Conservation (phyloP, 2,329 filamentous ascomycete genomes). For the Monosporascus sp. region DNA sequence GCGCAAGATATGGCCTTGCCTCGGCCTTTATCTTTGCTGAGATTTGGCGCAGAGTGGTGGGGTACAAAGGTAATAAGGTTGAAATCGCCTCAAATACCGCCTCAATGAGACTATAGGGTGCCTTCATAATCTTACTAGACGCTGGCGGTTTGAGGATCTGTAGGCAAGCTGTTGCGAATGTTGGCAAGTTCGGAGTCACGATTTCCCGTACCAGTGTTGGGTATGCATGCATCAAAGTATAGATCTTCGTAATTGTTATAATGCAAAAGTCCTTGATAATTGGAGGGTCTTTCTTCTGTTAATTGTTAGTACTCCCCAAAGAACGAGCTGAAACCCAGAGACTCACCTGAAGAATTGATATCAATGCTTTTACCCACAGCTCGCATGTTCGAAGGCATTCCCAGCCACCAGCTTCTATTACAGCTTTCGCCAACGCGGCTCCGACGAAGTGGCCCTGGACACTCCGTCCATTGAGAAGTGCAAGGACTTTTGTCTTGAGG, state of each 20-base stretch:
- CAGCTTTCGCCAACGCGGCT: slow-evolving; percentile 72
- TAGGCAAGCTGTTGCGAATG: slow-evolving; percentile 69
- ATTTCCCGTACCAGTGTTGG: slow-evolving; percentile 83
- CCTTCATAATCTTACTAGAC: slow-evolving; percentile 33
- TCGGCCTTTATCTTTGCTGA: slow-evolving; percentile 62
- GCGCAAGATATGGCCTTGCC: slow-evolving; percentile 56
- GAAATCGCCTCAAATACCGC: slow-evolving; percentile 67
- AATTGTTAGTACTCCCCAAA: background rate
- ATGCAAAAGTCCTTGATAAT: slow-evolving; percentile 73
- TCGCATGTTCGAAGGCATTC: slow-evolving; percentile 70
- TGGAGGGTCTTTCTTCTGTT: slow-evolving; percentile 69
- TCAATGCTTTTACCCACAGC: slow-evolving; percentile 71
- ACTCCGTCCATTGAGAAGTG: slow-evolving; percentile 72
- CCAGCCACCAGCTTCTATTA: slow-evolving; percentile 79
- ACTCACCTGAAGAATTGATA: slow-evolving; percentile 66
- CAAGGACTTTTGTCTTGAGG: slow-evolving; percentile 71
- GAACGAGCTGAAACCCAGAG: background rate
- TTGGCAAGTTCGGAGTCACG: slow-evolving; percentile 73
- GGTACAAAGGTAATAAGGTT: slow-evolving; percentile 71
- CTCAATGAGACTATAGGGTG: slow-evolving; percentile 52
- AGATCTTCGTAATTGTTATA: slow-evolving; percentile 76
- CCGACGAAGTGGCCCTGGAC: slow-evolving; percentile 73
- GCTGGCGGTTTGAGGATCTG: slow-evolving; percentile 52
- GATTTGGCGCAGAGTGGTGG: slow-evolving; percentile 77
- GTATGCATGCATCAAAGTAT: slow-evolving; percentile 74